A percentile compares a stretch with the other conserved stretches of the same genome.
Conservation (phyloP, 345 rosid genomes). For the Passiflora organensis region DNA sequence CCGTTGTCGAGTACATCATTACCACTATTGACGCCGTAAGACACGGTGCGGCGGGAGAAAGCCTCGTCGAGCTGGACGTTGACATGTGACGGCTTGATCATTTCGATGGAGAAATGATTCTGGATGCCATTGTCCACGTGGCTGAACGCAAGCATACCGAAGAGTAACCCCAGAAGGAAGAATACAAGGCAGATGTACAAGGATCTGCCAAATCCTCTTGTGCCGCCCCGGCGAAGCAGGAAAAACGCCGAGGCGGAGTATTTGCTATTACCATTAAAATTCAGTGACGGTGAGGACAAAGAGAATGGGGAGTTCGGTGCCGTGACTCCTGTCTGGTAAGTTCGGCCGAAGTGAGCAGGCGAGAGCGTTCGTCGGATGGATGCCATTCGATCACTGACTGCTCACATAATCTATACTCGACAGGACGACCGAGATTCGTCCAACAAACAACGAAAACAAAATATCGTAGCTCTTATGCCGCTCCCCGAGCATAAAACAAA, state of each 20-base stretch:
- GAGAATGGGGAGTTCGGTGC: conserved; percentile 7
- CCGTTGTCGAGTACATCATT: conserved; percentile 19
- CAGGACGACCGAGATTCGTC: not conserved
- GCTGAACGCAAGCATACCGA: conserved; percentile 62
- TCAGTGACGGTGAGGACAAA: conserved; percentile 13
- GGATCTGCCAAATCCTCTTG: conserved; percentile 59
- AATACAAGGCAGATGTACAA: conserved; percentile 51
- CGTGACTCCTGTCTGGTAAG: conserved; percentile 20
- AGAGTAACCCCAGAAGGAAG: conserved; percentile 56
- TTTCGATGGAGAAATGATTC: conserved; percentile 54
- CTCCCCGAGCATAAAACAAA: too few species aligned
- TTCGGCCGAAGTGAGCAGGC: conserved; percentile 60
- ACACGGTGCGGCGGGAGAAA: conserved; percentile 23
- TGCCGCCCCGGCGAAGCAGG: conserved; percentile 18
- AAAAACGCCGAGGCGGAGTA: conserved; percentile 23
- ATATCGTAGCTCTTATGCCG: too few species aligned
- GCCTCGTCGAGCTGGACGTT: conserved; percentile 34
- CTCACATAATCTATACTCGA: conserved; percentile 21
- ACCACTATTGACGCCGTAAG: conserved; percentile 9
- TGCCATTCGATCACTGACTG: conserved; percentile 43
- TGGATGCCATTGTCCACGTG: conserved; percentile 41
- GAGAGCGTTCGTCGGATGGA: conserved; percentile 91
- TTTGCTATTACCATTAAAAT: conserved; percentile 22
- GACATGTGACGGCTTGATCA: conserved; percentile 51
- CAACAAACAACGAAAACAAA: too few species aligned